phyloP scores from a whole-genome alignment of 192 early-diverging fungal genomes.

The Nowakowskiella sp. region DNA sequence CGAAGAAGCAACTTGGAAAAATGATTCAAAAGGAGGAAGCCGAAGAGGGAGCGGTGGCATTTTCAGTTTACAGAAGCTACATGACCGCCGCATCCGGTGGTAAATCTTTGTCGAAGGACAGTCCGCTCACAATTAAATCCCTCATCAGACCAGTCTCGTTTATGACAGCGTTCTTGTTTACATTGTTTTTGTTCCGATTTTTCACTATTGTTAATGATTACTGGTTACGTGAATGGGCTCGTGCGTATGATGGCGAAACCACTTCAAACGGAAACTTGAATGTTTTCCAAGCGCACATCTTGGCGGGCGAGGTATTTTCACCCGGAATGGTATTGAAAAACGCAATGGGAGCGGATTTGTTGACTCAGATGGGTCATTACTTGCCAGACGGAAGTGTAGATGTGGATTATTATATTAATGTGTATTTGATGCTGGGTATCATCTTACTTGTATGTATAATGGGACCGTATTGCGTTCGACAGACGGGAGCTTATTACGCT shows the following conservation, averaged over 20 bases:
- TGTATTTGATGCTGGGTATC: neutral
- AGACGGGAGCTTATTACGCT: conserved; percentile 5
- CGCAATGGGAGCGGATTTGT: neutral
- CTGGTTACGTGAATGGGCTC: neutral
- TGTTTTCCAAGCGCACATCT: neutral
- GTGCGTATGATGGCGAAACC: neutral
- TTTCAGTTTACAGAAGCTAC: neutral
- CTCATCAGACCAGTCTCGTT: neutral
- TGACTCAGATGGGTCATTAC: neutral
- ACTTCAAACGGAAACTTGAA: neutral
- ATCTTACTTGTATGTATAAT: neutral
- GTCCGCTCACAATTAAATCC: neutral
- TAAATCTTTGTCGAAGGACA: neutral
- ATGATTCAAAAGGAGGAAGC: neutral
- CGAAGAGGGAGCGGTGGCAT: neutral
- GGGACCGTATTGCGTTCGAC: neutral
- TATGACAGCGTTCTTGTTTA: neutral
- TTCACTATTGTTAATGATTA: neutral
- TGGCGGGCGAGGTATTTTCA: neutral
- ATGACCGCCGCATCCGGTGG: neutral
- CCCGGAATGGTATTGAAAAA: neutral
- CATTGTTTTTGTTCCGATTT: neutral
- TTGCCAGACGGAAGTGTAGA: neutral
- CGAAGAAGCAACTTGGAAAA: neutral
- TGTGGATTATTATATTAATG: neutral